These are phyloP conservation scores for Hippophae rhamnoides DNA, from an alignment of 306 rosid species.

Conservation along the genomic window DNA sequence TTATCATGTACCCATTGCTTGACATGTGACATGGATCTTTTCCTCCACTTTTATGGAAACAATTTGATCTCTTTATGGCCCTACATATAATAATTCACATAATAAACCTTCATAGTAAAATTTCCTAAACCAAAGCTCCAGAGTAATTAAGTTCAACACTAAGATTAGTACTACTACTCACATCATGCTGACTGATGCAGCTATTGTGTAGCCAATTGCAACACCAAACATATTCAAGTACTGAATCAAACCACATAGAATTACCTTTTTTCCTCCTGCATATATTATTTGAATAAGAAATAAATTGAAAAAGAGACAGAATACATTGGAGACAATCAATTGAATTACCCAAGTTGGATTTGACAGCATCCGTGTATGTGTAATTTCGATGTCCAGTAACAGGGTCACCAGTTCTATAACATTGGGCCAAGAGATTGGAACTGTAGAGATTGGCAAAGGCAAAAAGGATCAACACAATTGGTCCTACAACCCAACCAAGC, in stretches of 20 bases:
- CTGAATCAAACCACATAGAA: conserved; percentile 54
- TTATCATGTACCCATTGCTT: conserved; percentile 64
- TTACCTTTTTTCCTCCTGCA: conserved; percentile 55
- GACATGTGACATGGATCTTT: conserved; percentile 70
- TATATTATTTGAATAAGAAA: not conserved
- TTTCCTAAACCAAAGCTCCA: no score
- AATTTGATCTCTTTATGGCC: conserved; percentile 71
- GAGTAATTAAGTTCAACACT: no score
- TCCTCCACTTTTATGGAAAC: conserved; percentile 62
- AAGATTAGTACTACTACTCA: conserved; percentile 22
- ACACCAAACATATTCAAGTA: conserved; percentile 58
- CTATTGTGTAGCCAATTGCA: conserved; percentile 65
- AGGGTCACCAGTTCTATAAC: conserved; percentile 47
- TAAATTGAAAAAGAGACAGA: no score
- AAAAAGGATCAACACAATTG: conserved; percentile 42
- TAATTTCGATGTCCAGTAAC: conserved; percentile 56
- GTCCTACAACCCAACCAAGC: conserved; percentile 74
- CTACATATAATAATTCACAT: conserved; percentile 30
- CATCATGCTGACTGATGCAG: conserved; percentile 86
- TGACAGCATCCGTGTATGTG: conserved; percentile 73
- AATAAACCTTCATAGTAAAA: not conserved
- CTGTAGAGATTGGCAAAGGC: conserved; percentile 57
- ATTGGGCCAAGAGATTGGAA: conserved; percentile 45
- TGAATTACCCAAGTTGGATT: conserved; percentile 53
- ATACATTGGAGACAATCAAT: no score